Percentiles rank a stretch among this genome's conserved stretches.
Conservation (phyloP, 257 asterid species). For the Lycium ferocissimum region DNA sequence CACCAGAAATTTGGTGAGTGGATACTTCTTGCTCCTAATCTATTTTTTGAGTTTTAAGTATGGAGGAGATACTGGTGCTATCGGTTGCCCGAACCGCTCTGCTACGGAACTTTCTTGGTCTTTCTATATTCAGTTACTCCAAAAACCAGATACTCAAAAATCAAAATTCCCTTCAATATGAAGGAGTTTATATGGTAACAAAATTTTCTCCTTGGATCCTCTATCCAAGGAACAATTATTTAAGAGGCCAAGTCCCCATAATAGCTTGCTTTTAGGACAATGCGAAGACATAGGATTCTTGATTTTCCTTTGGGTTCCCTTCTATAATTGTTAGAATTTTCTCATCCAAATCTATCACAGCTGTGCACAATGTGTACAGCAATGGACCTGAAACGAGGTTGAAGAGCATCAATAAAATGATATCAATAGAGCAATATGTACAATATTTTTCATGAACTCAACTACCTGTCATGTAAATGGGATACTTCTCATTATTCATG, state of each 20-base stretch:
- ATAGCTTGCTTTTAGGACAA: constrained; percentile 29
- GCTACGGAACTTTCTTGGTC: background rate
- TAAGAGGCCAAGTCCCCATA: background rate
- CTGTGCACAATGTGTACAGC: constrained; percentile 50
- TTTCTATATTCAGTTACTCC: background rate
- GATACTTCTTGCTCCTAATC: no score
- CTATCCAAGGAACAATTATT: background rate
- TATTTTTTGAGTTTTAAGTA: no score
- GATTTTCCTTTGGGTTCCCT: constrained; percentile 46
- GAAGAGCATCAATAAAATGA: constrained; percentile 14
- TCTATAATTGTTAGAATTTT: constrained; percentile 41
- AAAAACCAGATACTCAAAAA: background rate
- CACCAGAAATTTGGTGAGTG: no score
- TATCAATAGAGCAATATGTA: background rate
- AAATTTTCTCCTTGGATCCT: background rate
- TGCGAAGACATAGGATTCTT: constrained; percentile 38
- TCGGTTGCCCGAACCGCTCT: no score
- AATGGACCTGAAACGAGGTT: constrained; percentile 68
- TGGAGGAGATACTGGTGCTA: no score
- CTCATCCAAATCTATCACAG: constrained; percentile 46
- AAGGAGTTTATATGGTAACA: background rate
- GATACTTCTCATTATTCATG: constrained; percentile 53
- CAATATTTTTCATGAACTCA: background rate
- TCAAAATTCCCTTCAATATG: background rate
- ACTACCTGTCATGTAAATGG: constrained; percentile 84